Percentiles rank a stretch among this genome's conserved stretches.
Conservation (phyloP, 352 stramenopile genomes). For the Nothophytophthora sp. region DNA sequence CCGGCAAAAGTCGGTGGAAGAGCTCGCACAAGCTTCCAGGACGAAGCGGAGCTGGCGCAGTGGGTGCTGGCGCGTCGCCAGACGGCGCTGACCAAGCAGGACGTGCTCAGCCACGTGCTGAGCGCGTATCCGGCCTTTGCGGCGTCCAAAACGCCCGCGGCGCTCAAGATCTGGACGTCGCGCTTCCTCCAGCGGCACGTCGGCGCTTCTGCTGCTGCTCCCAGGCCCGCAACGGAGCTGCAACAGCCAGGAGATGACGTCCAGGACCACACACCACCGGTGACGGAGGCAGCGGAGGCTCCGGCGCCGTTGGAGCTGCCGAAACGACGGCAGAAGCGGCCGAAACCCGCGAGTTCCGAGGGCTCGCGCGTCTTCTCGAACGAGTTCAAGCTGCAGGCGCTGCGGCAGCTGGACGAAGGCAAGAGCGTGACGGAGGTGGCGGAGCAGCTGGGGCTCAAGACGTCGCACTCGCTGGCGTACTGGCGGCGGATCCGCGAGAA, state of each 20-base stretch:
- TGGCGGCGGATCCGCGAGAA: slow-evolving; percentile 83
- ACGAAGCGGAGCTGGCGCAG: slow-evolving; percentile 42
- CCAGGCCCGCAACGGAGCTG: too few relatives aligned
- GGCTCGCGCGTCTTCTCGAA: slow-evolving; percentile 77
- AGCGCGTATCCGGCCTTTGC: slow-evolving; percentile 58
- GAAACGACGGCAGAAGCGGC: background rate
- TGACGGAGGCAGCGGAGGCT: background rate
- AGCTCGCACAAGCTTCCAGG: slow-evolving; percentile 16
- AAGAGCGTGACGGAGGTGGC: slow-evolving; percentile 63
- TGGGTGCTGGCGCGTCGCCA: slow-evolving; percentile 53
- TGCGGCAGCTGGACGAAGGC: slow-evolving; percentile 68
- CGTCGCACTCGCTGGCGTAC: slow-evolving; percentile 68
- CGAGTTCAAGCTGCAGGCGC: slow-evolving; percentile 77
- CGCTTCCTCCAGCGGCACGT: slow-evolving; percentile 73
- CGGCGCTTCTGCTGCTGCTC: too few relatives aligned
- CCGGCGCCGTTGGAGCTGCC: slow-evolving; percentile 8
- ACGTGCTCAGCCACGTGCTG: slow-evolving; percentile 63
- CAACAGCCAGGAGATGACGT: too few relatives aligned
- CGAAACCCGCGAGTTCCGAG: slow-evolving; percentile 25
- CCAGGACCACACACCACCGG: too few relatives aligned
- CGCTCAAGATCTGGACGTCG: slow-evolving; percentile 63
- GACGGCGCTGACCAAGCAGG: slow-evolving; percentile 52
- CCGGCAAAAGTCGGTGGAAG: too few relatives aligned
- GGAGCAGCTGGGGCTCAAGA: slow-evolving; percentile 68
- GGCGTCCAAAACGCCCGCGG: slow-evolving; percentile 47